Base-by-base conservation (phyloP, 2,329 filamentous ascomycete species). In the Neofusicoccum sp. region DNA sequence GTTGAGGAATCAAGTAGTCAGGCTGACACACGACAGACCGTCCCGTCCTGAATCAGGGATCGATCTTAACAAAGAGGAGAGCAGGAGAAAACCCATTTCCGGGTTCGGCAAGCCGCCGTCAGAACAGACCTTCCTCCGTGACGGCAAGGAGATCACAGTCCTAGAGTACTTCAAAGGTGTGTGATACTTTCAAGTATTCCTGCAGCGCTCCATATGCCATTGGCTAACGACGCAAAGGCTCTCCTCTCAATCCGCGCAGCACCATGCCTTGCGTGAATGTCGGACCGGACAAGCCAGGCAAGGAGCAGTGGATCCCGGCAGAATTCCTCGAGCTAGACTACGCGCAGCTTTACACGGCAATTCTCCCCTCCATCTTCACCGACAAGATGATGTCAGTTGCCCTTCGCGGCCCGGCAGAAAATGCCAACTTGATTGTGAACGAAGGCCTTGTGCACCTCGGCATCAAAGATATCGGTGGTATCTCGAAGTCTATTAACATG, bases 1-100 rank as follows among this genome's bases (percentile, higher is more conserved):
- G 16, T 33, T 65, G 11, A 59, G 33, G 7, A 61, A 60, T 1
- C 24, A 62, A 6, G 40, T 33, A n/a, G 65, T 66, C 5, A 59
- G 60, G 20, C 63, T 67, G 12, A 60, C 30, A 1, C 63, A 63
- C 28, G 38, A 43, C 1, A 40, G 45, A n/a, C 34, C 36, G 2
- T 26, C 28, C 9, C 14, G 14, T 38, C 11, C 34, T 7, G 28
- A 38, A 14, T 3, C n/a, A 14, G 12, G 16, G 9, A 16, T 5
- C 1, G 28, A 61, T 20, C 31, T 44, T 24, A 49, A 58, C n/a
- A 6, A 11, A 2, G 43, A 61, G 24, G 44, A 38, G 3, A 49
- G 20, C 11, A 12, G 51, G 12, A 34, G 34, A 20, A 57, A 40
- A n/a, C 9, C 5, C 5, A 31, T 60, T 16, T 11, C 26, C 6